These are phyloP conservation scores for Suillus plorans DNA, from an alignment of 768 basidiomycete genomes.

Conservation along the genomic window DNA sequence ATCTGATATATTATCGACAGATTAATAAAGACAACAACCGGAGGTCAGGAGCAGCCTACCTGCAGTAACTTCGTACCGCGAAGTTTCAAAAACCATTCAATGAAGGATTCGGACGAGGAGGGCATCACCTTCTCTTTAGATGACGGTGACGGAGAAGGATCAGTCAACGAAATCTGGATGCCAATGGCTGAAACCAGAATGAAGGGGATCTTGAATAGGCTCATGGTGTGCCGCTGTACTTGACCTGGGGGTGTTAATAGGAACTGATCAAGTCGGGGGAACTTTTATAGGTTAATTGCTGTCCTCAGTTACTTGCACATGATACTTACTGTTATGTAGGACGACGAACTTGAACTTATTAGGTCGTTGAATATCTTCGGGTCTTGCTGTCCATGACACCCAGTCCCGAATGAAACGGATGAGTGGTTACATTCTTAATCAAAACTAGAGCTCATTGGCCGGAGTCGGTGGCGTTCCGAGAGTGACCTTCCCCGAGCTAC, in stretches of 20 bases:
- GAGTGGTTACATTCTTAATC: not conserved
- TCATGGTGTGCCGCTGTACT: constrained; percentile 9
- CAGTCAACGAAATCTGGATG: constrained; percentile 23
- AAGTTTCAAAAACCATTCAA: too few species aligned
- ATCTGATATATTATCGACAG: not conserved
- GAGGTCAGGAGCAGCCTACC: too few species aligned
- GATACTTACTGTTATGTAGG: too few species aligned
- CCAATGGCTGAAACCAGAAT: constrained; percentile 25
- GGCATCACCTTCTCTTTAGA: constrained; percentile 10
- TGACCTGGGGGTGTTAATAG: too few species aligned
- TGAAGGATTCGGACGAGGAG: not conserved
- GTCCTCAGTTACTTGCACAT: too few species aligned
- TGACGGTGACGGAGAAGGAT: constrained; percentile 21
- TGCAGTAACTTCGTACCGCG: too few species aligned
- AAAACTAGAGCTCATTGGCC: not conserved
- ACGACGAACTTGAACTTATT: too few species aligned
- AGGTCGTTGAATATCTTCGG: too few species aligned
- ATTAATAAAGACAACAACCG: not conserved
- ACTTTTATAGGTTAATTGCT: too few species aligned
- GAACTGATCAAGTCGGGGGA: too few species aligned
- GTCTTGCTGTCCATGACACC: not conserved
- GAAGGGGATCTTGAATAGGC: constrained; percentile 19
- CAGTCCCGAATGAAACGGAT: not conserved
- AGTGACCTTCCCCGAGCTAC: not conserved
- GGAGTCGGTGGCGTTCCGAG: not conserved